Evolutionary conservation across 257 asterid genomes (phyloP).

Genomic region (Solanum commersonii): DNA sequence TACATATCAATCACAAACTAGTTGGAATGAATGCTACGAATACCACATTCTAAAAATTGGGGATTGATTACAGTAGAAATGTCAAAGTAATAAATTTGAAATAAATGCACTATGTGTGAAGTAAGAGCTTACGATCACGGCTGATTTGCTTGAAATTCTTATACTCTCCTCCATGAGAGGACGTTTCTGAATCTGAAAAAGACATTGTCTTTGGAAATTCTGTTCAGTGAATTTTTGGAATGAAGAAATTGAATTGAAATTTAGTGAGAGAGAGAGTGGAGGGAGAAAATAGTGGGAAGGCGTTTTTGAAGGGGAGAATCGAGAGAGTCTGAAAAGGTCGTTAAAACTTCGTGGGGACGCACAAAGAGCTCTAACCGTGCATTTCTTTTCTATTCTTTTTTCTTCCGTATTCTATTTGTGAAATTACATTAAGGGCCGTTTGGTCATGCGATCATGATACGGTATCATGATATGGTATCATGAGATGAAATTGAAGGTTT

Average conservation of each 20-base stretch:
- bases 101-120: background rate
- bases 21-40: background rate
- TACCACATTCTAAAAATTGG: background rate
- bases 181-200: slow-evolving; percentile 71
- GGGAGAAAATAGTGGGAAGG: slow-evolving; percentile 17
- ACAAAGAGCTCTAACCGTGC: slow-evolving; percentile 58
- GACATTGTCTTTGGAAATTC: slow-evolving; percentile 36
- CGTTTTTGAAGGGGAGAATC: slow-evolving; percentile 20
- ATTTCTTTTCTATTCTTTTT: background rate
- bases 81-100: background rate
- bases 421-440: fast-evolving
- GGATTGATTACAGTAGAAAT: background rate
- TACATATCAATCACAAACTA: background rate
- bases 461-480: too few relatives aligned
- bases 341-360: slow-evolving; percentile 60
- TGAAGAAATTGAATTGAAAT: background rate
- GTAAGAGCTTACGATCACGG: slow-evolving; percentile 64
- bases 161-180: slow-evolving; percentile 81
- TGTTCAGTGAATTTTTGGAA: background rate
- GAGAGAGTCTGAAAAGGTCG: background rate
- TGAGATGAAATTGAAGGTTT: too few relatives aligned
- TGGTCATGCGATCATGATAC: too few relatives aligned
- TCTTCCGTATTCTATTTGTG: background rate
- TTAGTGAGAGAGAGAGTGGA: background rate
- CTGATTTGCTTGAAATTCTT: slow-evolving; percentile 74